These are phyloP conservation scores for Kernera saxatilis DNA, from an alignment of 345 rosid species.

Conservation along the genomic window DNA sequence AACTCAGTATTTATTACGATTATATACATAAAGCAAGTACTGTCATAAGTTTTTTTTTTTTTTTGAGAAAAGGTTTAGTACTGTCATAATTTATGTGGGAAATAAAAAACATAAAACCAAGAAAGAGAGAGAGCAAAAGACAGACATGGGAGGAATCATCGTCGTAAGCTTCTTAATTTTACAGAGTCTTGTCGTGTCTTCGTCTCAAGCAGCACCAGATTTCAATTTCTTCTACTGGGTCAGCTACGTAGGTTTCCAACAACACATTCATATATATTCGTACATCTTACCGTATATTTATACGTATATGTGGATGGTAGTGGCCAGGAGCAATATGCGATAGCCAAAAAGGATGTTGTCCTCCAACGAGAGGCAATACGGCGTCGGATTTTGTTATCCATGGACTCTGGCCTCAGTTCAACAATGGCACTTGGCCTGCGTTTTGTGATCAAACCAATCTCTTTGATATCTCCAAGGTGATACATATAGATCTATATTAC, in stretches of 20 bases:
- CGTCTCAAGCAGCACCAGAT: constrained; percentile 12
- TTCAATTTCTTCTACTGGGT: constrained; percentile 34
- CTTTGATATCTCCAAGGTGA: constrained; percentile 30
- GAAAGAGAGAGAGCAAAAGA: neutral
- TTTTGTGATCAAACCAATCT: constrained; percentile 43
- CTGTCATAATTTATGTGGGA: neutral
- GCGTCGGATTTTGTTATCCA: constrained; percentile 73
- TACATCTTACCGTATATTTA: neutral
- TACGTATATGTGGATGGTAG: constrained; percentile 25
- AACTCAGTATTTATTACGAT: no score
- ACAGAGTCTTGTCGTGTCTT: constrained; percentile 8
- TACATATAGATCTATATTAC: neutral
- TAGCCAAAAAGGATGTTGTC: constrained; percentile 62
- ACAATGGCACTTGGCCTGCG: constrained; percentile 63
- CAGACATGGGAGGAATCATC: constrained; percentile 18
- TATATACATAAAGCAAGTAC: no score
- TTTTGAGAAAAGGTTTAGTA: no score
- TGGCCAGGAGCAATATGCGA: constrained; percentile 88
- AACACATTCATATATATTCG: neutral
- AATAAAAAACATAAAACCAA: neutral
- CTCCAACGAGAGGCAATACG: constrained; percentile 60
- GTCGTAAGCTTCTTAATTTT: constrained; percentile 3
- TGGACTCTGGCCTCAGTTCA: constrained; percentile 93
- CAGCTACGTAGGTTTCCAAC: constrained; percentile 20
- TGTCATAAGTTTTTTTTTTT: no score